Base-by-base conservation (phyloP, 805 yeast genomes). In the Helenozyma rhizophorensis region DNA sequence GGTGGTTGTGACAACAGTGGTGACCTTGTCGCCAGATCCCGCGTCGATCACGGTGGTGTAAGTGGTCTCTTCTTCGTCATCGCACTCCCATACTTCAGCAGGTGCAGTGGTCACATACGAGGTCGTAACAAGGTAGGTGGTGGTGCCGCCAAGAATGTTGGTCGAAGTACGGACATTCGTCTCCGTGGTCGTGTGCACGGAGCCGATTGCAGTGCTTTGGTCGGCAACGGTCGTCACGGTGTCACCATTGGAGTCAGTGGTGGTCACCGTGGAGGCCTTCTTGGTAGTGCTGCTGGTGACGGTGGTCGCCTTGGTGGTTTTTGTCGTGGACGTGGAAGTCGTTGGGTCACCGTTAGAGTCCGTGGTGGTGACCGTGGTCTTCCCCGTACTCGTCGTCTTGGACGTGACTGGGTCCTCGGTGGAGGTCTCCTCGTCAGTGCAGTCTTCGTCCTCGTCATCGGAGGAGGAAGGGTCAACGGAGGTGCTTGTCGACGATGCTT, bases 41-140 rank as follows among this genome's bases (percentile, higher is more conserved):
- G 26, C 33, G 9, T n/a, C 19, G 17, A 9, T 16, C 9, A 39
- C 33, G 19, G 39, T 35, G n/a, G 37, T 32, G 15, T 14, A 25
- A 9, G 15, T 32, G 21, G 12, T 12, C 12, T 14, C 16, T 6
- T 32, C 34, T 6, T 43, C 48, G 7, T 34, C 41, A 19, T 41
- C 46, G 23, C 48, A 42, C 16, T 41, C 43, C 19, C 21, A 33
- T 22, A 28, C 42, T 22, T 36, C 39, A 9, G 23, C 35, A 16
- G 32, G 34, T 13, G 29, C 23, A 6, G 46, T 41, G 13, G 46
- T 30, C 10, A 36, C 32, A 24, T 39, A 43, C 7, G 28, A 31
- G n/a, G 40, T 27, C 12, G 43, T 43, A 25, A 33, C 27, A 3
- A 36, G 30, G 16, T 36, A 35, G 14, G 48, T 43, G 22, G 41